A percentile compares a stretch with the other conserved stretches of the same genome.
phyloP scores from a whole-genome alignment of 2,329 filamentous ascomycete species.

The Calonectria pseudoreteaudii region DNA sequence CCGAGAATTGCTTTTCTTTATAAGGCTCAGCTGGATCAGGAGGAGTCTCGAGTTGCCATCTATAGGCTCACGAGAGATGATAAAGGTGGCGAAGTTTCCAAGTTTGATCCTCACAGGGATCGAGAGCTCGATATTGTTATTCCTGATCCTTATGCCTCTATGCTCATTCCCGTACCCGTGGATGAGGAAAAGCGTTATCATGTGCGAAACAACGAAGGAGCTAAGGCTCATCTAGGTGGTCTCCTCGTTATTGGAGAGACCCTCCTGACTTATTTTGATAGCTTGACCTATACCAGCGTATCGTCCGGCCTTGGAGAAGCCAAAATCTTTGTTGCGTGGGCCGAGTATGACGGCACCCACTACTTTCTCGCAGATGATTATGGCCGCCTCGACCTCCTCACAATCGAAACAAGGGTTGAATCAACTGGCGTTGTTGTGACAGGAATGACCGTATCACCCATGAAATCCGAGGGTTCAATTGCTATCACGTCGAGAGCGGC shows the following conservation, averaged over 20 bases:
- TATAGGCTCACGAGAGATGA: conserved; percentile 72
- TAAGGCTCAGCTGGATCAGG: conserved; percentile 63
- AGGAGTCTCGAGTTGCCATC: conserved; percentile 67
- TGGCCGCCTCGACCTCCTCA: conserved; percentile 85
- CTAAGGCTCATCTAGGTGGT: conserved; percentile 73
- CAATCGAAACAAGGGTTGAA: conserved; percentile 76
- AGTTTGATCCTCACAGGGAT: conserved; percentile 67
- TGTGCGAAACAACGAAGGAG: conserved; percentile 64
- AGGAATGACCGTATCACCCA: conserved; percentile 74
- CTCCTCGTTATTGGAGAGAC: conserved; percentile 84
- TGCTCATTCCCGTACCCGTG: conserved; percentile 73
- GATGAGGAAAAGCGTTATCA: conserved; percentile 71
- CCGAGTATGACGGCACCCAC: conserved; percentile 81
- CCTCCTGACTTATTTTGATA: conserved; percentile 86
- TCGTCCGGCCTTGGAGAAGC: conserved; percentile 76
- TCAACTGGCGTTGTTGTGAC: conserved; percentile 75
- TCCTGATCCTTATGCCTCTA: conserved; percentile 66
- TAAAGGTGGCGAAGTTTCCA: conserved; percentile 63
- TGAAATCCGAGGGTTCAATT: conserved; percentile 44
- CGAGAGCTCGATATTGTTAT: conserved; percentile 66
- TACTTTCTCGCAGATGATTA: conserved; percentile 96
- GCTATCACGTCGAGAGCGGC: conserved; percentile 77
- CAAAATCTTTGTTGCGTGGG: conserved; percentile 93
- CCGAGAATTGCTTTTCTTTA: conserved; percentile 70
- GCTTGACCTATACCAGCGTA: conserved; percentile 75